Conservation (phyloP, 2,329 filamentous ascomycete species). For the Clonostachys byssicola region DNA sequence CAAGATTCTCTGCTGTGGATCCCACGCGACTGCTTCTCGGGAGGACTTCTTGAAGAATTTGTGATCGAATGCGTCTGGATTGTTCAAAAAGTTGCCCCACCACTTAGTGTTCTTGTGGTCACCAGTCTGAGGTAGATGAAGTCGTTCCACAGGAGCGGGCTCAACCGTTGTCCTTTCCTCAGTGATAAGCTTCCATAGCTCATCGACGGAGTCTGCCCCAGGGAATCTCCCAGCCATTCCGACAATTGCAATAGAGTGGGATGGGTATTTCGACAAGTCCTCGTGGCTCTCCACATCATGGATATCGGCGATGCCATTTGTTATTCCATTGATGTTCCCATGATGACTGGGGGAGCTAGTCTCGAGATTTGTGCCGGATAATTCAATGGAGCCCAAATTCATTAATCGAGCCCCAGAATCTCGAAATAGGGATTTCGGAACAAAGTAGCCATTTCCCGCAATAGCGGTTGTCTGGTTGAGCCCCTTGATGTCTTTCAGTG, state of each 20-base stretch:
- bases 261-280: not conserved
- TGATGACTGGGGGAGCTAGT: not conserved
- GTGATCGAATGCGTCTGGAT: conserved; percentile 24
- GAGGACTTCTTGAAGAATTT: conserved; percentile 32
- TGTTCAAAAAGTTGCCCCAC: conserved; percentile 14
- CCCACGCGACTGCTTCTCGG: conserved; percentile 27
- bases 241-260: conserved; percentile 1
- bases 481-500: too few relatives aligned
- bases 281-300: not conserved
- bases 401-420: too few relatives aligned
- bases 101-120: not conserved
- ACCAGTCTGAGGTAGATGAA: not conserved
- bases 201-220: not conserved
- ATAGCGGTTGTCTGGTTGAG: too few relatives aligned
- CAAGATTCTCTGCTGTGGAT: conserved; percentile 30
- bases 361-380: not conserved
- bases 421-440: too few relatives aligned
- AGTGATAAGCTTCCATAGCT: not conserved
- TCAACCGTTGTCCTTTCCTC: not conserved
- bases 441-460: too few relatives aligned
- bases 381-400: not conserved
- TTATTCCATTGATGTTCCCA: not conserved
- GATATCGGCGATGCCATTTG: not conserved
- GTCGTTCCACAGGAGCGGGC: not conserved
- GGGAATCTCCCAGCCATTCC: not conserved